Evolutionary conservation across 2,329 filamentous ascomycete genomes (phyloP).

Genomic region (Daldinia sp.): DNA sequence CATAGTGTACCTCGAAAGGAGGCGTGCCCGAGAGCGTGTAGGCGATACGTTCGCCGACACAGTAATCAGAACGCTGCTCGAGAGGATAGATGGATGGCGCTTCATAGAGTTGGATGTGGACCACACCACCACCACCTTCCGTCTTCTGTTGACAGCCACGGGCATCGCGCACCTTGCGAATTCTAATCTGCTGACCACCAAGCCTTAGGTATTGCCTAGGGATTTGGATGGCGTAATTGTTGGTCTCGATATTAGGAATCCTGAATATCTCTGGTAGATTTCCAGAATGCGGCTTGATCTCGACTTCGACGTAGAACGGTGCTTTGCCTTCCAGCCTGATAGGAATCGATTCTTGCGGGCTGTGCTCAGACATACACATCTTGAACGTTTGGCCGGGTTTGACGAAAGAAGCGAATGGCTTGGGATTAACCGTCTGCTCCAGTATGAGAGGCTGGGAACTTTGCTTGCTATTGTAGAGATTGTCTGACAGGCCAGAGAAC

Average conservation of each 20-base stretch:
- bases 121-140: constrained; percentile 76
- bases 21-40: constrained; percentile 92
- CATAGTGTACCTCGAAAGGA: constrained; percentile 94
- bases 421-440: constrained; percentile 85
- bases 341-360: constrained; percentile 87
- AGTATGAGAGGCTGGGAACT: constrained; percentile 76
- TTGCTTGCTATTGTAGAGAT: constrained; percentile 80
- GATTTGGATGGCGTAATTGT: constrained; percentile 82
- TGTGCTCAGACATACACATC: constrained; percentile 88
- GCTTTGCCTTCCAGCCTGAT: constrained; percentile 84
- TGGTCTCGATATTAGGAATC: constrained; percentile 81
- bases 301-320: constrained; percentile 91
- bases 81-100: constrained; percentile 90
- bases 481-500: constrained; percentile 85
- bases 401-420: constrained; percentile 83
- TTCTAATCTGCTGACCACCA: constrained; percentile 88
- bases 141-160: constrained; percentile 86
- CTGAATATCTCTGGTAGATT: constrained; percentile 83
- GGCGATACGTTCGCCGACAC: constrained; percentile 92
- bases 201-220: constrained; percentile 86
- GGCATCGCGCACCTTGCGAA: constrained; percentile 89
- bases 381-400: constrained; percentile 94
- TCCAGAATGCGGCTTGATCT: constrained; percentile 90
- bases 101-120: constrained; percentile 93
- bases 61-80: constrained; percentile 88